Base-by-base conservation (phyloP, 2,329 filamentous ascomycete species). In the Pyricularia grisea region DNA sequence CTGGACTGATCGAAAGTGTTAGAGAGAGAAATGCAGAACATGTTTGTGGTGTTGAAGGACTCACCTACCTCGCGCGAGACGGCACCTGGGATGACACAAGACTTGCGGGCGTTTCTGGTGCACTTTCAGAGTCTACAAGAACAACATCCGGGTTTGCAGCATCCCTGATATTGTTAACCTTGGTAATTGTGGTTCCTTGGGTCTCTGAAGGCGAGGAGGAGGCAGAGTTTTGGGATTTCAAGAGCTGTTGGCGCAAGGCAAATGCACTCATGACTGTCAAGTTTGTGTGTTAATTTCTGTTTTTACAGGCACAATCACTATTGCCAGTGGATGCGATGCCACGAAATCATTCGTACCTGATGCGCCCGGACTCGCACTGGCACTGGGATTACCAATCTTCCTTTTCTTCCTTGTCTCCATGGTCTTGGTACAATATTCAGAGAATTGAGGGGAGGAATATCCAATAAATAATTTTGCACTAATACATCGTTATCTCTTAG, bases 221-320 rank as follows among this genome's bases (percentile, higher is more conserved):
- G 10, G 23, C 12, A n/a, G 30, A 27, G 28, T n/a, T 50, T 63
- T 68, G 67, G n/a, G 30, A 30, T 28, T 23, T 63, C 75, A 66
- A 80, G 3, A 82, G 74, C 68, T 75, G 78, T 69, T 79, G 79
- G 2, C 81, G 76, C 50, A 82, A 74, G 27, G 81, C 80, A 74
- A 82, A 82, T 25, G 81, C 82, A 73, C 81, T 83, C 76, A 81
- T 76, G 23, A 75, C 77, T 80, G 67, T 66, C 20, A 17, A 70
- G 71, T 50, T 68, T 70, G 72, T 3, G 28, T 33, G 23, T 67
- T 36, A 23, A 36, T 50, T 17, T 27, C 2, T 61, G 2, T 27
- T 36, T 61, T 61, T 23, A 27, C 25, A 12, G n/a, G 20, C 55
- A 12, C 14, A 17, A 25, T 50, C n/a, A 61, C 11, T 27, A 12